Base-by-base conservation (phyloP, 306 rosid species). In the Fragaria ananassa region DNA sequence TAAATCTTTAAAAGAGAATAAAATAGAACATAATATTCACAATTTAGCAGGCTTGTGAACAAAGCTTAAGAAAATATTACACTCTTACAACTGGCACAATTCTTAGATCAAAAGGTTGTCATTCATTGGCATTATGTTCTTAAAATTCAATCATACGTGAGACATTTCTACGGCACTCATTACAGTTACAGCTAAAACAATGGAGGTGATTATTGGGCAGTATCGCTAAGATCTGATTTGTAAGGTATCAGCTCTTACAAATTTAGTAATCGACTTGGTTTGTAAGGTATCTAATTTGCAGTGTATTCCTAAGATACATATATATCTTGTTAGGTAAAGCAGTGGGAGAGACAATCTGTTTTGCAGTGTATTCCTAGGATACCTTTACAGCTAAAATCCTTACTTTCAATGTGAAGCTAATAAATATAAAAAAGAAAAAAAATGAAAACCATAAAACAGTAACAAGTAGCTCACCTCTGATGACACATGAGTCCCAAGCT, bases 401-500 rank as follows among this genome's bases (percentile, higher is more conserved):
- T 35, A 37, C 63, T 54, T 3, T 50, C 50, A 63, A 71, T 56
- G 44, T 58, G 25, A n/a, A 56, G 61, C 46, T 51, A 70, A 11
- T 4, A 8, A 34, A n/a, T 21, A 57, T 70, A 39, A 27, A 44
- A 2, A 76, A 74, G 18, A 5, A 14, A 69, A 69, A 41, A 74
- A 50, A 63, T 15, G 23, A 51, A 68, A 25, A 49, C 19, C 2
- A 6, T 47, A 44, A 63, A 41, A 68, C 68, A n/a, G 53, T 53
- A 78, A 70, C 15, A 71, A 82, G 82, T 63, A 3, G 35, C 27
- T 81, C 76, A 95, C 98, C 98, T 95, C 97, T 90, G 85, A 95
- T 88, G 56, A 85, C 81, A 81, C 91, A 92, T 23, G 97, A 89
- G 75, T 89, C 97, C 97, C 91, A 81, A 51, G 97, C 93, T 60